Evolutionary conservation across 2,329 filamentous ascomycete species (phyloP).

Genomic region (Sclerotinia trifoliorum): DNA sequence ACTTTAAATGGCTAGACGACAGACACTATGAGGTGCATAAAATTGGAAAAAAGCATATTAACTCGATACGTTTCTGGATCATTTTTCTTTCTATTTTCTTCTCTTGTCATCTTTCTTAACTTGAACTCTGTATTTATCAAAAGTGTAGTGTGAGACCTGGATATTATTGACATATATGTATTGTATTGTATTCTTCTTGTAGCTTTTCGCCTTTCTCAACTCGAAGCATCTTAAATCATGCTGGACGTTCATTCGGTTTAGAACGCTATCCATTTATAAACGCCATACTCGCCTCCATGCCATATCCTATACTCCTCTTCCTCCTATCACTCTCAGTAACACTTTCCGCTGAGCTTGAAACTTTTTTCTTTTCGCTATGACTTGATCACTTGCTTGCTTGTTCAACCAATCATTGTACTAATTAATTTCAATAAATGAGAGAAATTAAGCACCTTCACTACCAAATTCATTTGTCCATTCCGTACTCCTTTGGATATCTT

Average conservation of each 20-base stretch:
- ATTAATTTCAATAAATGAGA: neutral
- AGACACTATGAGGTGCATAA: constrained; percentile 21
- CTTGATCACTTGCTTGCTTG: neutral
- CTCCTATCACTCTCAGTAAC: neutral
- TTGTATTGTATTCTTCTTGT: constrained; percentile 4
- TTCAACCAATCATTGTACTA: constrained; percentile 20
- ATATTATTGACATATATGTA: constrained; percentile 13
- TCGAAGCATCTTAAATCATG: constrained; percentile 7
- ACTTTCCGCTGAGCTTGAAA: neutral
- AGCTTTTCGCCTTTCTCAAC: neutral
- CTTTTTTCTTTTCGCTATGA: constrained; percentile 11
- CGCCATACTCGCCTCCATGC: constrained; percentile 15
- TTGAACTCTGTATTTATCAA: neutral
- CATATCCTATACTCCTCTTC: constrained; percentile 15
- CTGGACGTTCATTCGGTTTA: constrained; percentile 9
- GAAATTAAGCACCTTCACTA: constrained; percentile 65
- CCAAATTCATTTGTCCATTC: constrained; percentile 98
- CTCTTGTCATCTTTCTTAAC: neutral
- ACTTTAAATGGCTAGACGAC: constrained; percentile 12
- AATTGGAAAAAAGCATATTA: constrained; percentile 21
- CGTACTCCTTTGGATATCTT: constrained; percentile 78
- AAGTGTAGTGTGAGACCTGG: neutral
- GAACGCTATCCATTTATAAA: constrained; percentile 19
- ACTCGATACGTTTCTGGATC: neutral
- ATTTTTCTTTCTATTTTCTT: neutral